Conservation (phyloP, 805 yeast species). For the Pichia exigua region DNA sequence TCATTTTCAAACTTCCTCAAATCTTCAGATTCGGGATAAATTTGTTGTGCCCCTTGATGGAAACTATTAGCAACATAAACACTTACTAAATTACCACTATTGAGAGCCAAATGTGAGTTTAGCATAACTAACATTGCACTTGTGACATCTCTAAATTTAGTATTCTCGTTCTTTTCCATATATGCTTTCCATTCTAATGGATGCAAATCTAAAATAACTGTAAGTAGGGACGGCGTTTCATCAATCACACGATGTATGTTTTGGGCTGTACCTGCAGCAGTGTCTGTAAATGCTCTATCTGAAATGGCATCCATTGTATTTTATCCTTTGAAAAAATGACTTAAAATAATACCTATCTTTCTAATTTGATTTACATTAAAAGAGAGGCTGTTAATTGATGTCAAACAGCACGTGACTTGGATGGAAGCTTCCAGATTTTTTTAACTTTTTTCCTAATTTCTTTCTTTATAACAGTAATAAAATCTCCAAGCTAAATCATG, state of each 20-base stretch:
- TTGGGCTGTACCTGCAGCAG: constrained; percentile 11
- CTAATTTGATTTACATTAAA: too few species aligned
- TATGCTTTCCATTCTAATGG: constrained; percentile 59
- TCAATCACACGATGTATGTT: constrained; percentile 31
- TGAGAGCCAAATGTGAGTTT: constrained; percentile 82
- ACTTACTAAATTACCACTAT: constrained; percentile 77
- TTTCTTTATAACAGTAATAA: neutral
- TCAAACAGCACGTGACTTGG: neutral
- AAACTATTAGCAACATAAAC: constrained; percentile 66
- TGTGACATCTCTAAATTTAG: constrained; percentile 51
- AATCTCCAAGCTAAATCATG: neutral
- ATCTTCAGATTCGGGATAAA: constrained; percentile 48
- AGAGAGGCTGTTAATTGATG: too few species aligned
- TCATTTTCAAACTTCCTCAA: constrained; percentile 2
- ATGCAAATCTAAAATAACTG: constrained; percentile 70
- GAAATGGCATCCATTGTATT: constrained; percentile 57
- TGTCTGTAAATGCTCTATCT: constrained; percentile 41
- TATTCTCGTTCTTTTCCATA: constrained; percentile 26
- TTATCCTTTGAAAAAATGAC: too few species aligned
- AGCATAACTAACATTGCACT: constrained; percentile 65
- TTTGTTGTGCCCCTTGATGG: constrained; percentile 48
- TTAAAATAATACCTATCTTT: too few species aligned
- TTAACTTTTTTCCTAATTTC: neutral
- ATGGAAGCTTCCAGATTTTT: neutral
- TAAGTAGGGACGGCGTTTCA: constrained; percentile 71